These are phyloP conservation scores for Dioscorea zingiberensis DNA, from an alignment of 106 monocot genomes.

Conservation along the genomic window DNA sequence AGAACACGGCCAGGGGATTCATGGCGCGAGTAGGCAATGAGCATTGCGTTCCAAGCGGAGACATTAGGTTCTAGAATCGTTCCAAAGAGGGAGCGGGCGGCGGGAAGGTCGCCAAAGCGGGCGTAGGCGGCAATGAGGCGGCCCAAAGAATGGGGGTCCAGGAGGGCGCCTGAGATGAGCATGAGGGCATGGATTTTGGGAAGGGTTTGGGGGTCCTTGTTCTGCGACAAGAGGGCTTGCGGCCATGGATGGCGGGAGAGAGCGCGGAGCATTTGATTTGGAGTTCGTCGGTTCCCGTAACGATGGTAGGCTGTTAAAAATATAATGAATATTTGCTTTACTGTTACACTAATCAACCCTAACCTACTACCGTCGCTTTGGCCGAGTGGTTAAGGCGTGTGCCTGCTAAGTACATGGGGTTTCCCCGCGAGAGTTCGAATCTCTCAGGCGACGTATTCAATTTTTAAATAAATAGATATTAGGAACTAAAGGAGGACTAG, in stretches of 20 bases:
- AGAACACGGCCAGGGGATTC: slow-evolving; percentile 25
- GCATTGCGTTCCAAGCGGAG: slow-evolving; percentile 45
- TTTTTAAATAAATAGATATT: no score
- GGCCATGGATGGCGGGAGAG: slow-evolving; percentile 5
- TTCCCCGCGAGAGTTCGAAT: slow-evolving; percentile 98
- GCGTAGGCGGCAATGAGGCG: slow-evolving; percentile 58
- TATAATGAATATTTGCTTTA: no score
- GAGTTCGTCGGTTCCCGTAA: no score
- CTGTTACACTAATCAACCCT: no score
- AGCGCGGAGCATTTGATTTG: no score
- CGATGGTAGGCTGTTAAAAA: no score
- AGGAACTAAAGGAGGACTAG: no score
- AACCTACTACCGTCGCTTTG: no score
- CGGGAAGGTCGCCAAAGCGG: slow-evolving; percentile 21
- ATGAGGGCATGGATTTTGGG: slow-evolving; percentile 43
- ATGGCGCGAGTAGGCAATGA: slow-evolving; percentile 33
- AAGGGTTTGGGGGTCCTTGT: slow-evolving; percentile 19
- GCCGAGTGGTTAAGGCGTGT: slow-evolving; percentile 79
- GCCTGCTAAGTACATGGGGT: slow-evolving; percentile 85
- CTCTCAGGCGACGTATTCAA: slow-evolving; percentile 98
- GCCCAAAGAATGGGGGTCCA: slow-evolving; percentile 14
- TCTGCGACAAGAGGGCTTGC: slow-evolving; percentile 12
- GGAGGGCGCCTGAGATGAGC: slow-evolving; percentile 28
- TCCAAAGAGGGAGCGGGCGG: slow-evolving; percentile 33
- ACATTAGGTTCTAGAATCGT: slow-evolving; percentile 9